Percentiles rank a stretch among this genome's conserved stretches.
phyloP scores from a whole-genome alignment of 1,284 basidiomycete genomes.

The Blastosporella zonata region DNA sequence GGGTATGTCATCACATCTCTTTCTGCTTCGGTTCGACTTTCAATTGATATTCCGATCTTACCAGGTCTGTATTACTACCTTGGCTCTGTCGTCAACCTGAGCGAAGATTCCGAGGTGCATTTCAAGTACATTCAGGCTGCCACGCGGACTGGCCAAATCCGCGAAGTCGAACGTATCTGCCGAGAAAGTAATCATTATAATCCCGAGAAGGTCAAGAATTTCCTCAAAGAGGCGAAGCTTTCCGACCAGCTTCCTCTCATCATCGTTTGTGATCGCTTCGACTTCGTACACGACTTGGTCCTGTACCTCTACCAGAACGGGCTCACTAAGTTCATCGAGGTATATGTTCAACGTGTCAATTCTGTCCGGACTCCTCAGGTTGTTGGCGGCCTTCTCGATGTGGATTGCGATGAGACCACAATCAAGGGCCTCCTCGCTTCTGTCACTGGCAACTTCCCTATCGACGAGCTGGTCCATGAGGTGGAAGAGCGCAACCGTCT shows the following conservation, averaged over 20 bases:
- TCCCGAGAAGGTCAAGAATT: conserved; percentile 99
- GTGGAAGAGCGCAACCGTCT: conserved; percentile 96
- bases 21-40: background rate
- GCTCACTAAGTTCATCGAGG: conserved; percentile 96
- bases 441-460: conserved; percentile 96
- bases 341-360: conserved; percentile 98
- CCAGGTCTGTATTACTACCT: conserved; percentile 86
- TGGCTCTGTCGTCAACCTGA: conserved; percentile 94
- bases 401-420: conserved; percentile 95
- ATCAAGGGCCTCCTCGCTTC: conserved; percentile 94
- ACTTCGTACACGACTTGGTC: conserved; percentile 99
- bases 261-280: conserved; percentile 99
- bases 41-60: background rate
- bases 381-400: conserved; percentile 94
- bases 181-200: conserved; percentile 98
- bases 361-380: conserved; percentile 98
- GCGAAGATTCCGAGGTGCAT: conserved; percentile 95
- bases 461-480: conserved; percentile 96
- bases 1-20: conserved; percentile 39
- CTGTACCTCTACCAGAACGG: conserved; percentile 99
- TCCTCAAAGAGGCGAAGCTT: conserved; percentile 98
- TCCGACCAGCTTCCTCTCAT: conserved; percentile 97
- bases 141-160: conserved; percentile 96
- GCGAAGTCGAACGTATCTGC: conserved; percentile 98
- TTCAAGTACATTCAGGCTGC: conserved; percentile 99